Evolutionary conservation across 768 basidiomycete genomes (phyloP).

Genomic region (Panellus pusillus): DNA sequence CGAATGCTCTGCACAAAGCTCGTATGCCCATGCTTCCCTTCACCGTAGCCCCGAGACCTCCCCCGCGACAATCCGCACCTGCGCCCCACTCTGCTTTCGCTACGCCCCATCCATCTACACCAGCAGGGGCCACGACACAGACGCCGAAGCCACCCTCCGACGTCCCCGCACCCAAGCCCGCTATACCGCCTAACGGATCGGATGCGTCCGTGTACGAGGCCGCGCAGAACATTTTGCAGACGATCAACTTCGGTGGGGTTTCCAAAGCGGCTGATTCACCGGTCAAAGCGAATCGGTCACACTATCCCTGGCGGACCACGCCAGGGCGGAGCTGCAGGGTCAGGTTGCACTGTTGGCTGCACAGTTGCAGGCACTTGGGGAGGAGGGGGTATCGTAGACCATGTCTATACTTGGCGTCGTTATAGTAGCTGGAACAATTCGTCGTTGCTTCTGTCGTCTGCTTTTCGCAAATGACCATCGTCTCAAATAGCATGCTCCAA

Average conservation of each 20-base stretch:
- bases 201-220: constrained; percentile 36
- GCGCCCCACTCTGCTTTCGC: background rate
- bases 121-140: background rate
- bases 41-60: constrained; percentile 10
- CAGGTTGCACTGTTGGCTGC: constrained; percentile 72
- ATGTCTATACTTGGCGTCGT: too few species aligned
- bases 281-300: constrained; percentile 17
- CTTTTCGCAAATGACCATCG: too few species aligned
- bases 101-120: background rate
- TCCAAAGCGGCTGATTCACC: constrained; percentile 13
- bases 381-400: too few species aligned
- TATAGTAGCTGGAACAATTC: too few species aligned
- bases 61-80: background rate
- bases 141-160: constrained; percentile 3
- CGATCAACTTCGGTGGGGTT: constrained; percentile 37
- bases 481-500: background rate
- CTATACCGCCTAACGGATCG: constrained; percentile 8
- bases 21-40: constrained; percentile 23
- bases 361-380: constrained; percentile 68
- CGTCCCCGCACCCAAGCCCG: constrained; percentile 3
- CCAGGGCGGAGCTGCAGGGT: constrained; percentile 70
- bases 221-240: constrained; percentile 51
- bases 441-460: too few species aligned
- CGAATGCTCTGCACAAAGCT: background rate
- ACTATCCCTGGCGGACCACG: constrained; percentile 37